These are phyloP conservation scores for Trichoderma harzianum DNA, from an alignment of 2,329 filamentous ascomycete genomes.

Conservation along the genomic window DNA sequence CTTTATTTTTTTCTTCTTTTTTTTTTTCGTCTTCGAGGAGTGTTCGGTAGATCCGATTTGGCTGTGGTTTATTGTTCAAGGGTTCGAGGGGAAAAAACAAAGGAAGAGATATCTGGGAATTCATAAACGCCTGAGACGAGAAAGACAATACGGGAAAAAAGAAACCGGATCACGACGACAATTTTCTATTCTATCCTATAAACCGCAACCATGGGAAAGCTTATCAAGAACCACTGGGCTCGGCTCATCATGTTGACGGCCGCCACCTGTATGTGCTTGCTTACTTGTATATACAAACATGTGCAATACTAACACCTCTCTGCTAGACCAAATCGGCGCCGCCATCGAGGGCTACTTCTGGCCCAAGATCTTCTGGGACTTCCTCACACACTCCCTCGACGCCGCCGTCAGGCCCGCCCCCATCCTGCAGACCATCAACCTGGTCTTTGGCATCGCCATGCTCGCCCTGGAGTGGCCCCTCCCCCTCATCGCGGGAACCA, in stretches of 20 bases:
- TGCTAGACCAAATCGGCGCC: slow-evolving; percentile 81
- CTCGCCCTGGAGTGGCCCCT: slow-evolving; percentile 92
- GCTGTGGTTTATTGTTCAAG: slow-evolving; percentile 10
- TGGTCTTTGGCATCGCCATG: slow-evolving; percentile 74
- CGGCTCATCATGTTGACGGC: slow-evolving; percentile 89
- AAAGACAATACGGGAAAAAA: not conserved
- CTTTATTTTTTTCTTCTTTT: slow-evolving; percentile 25
- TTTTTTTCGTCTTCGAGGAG: slow-evolving; percentile 19
- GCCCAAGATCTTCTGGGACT: slow-evolving; percentile 99
- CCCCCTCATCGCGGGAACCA: slow-evolving; percentile 68
- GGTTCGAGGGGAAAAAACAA: not conserved
- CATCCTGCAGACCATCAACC: slow-evolving; percentile 83
- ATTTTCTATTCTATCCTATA: not conserved
- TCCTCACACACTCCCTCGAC: slow-evolving; percentile 86
- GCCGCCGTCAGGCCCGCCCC: slow-evolving; percentile 83
- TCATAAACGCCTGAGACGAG: not conserved
- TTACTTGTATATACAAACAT: not conserved
- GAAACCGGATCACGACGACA: not conserved
- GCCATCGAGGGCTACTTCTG: slow-evolving; percentile 90
- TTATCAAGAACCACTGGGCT: slow-evolving; percentile 99
- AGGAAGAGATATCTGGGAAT: not conserved
- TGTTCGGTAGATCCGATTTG: slow-evolving; percentile 28
- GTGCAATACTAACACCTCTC: not conserved
- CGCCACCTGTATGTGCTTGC: slow-evolving; percentile 62
- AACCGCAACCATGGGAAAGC: slow-evolving; percentile 72